Percentiles rank a stretch among this genome's conserved stretches.
Evolutionary conservation across 768 basidiomycete species (phyloP).

Genomic region (Trametes elegans): DNA sequence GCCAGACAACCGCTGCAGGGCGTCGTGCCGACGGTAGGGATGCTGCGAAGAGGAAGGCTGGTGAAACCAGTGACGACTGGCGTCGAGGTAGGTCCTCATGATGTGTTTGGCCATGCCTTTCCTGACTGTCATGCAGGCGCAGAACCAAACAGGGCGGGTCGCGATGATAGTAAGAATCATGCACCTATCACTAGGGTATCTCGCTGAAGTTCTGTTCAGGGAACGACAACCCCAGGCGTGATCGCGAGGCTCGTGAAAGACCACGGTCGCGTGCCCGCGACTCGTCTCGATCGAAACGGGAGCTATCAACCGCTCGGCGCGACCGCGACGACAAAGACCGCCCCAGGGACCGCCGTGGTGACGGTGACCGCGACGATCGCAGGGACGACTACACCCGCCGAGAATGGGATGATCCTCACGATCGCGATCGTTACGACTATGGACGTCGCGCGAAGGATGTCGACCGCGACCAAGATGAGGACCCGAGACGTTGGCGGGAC

Average conservation of each 20-base stretch:
- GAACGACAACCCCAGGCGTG: slow-evolving; percentile 52
- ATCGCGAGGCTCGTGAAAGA: slow-evolving; percentile 63
- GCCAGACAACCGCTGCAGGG: slow-evolving; percentile 35
- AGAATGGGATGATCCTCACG: slow-evolving; percentile 32
- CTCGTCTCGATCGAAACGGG: slow-evolving; percentile 58
- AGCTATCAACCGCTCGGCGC: slow-evolving; percentile 46
- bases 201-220: slow-evolving; percentile 32
- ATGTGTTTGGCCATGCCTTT: not conserved
- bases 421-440: slow-evolving; percentile 42
- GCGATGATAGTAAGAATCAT: slow-evolving; percentile 59
- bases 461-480: slow-evolving; percentile 59
- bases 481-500: slow-evolving; percentile 76
- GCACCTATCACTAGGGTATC: not conserved
- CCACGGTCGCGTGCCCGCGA: slow-evolving; percentile 65
- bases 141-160: slow-evolving; percentile 48
- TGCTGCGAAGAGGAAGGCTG: slow-evolving; percentile 60
- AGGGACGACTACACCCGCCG: slow-evolving; percentile 27
- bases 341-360: slow-evolving; percentile 29
- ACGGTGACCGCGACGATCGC: slow-evolving; percentile 34
- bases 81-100: slow-evolving; percentile 58
- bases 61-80: slow-evolving; percentile 82
- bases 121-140: slow-evolving; percentile 34
- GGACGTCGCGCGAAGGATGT: slow-evolving; percentile 38
- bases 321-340: slow-evolving; percentile 34
- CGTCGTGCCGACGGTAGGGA: slow-evolving; percentile 63